Base-by-base conservation (phyloP, 495 filamentous ascomycete species). In the Penicillium maclennaniae region DNA sequence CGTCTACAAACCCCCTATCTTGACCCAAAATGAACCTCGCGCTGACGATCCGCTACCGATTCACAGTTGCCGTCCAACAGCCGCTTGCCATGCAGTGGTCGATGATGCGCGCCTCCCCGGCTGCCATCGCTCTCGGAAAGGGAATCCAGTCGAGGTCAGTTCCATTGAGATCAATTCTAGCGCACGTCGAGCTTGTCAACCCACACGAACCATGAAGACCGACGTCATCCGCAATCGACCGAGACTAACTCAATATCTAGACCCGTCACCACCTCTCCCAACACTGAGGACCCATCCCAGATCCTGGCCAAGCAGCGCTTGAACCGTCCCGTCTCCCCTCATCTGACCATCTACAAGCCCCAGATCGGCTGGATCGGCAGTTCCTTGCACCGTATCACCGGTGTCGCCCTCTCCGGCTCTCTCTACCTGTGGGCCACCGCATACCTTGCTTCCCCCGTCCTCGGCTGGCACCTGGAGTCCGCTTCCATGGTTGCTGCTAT, bases 251-350 rank as follows among this genome's bases (percentile, higher is more conserved):
- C 4, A 41, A 20, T 58, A 52, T 52, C 47, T 54, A 74, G 65
- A 60, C 60, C 79, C 61, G 71, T 83, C 37, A 88, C 87, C 27
- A 68, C 84, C 49, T 78, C 80, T 56, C 62, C 87, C 51, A 77
- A 77, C 52, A 66, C 77, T 45, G 61, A 71, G 55, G 85, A 89
- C 59, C 81, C 75, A 48, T 70, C 79, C 68, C 63, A 83, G 57
- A 85, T 97, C 75, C 91, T 97, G 69, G 83, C 79, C 56, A 73
- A 82, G 56, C 93, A 99, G 73, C 93, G 93, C 59, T 84, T 86
- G 51, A 65, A 76, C 61, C 95, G 93, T 43, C 93, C 93, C 59
- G 80, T 95, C 54, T 78, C 90, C 36, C 93, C 93, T 40, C 92
- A 99, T 68, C 83, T 99, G 47, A 62, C 71, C 54, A 92, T 95